Evolutionary conservation across 805 yeast species (phyloP), one percentile per base, ranked within the genome.

Genomic region (Yarrowia hollandica): DNA sequence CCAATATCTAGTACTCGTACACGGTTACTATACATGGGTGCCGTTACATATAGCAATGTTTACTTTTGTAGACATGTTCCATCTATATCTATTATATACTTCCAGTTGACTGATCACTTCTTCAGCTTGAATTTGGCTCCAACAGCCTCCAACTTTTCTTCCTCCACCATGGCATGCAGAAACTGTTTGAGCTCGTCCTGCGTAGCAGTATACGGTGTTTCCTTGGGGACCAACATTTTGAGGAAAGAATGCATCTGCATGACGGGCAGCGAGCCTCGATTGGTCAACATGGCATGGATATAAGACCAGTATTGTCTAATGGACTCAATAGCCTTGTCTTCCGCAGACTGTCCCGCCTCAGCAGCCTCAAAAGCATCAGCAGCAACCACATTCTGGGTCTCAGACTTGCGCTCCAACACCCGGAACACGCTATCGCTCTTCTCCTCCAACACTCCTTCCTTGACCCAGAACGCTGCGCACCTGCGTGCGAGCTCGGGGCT

Each of bases 401-500:
- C 68, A 12, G 68, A 72, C 56, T 63, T 63, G 6, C 61, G 63
- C 61, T 80, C 85, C 30, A 76, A 70, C 3, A 77, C 76, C 9
- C 66, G 70, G 66, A 72, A 82, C 16, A 64, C 52, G n/a, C 72
- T 73, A 7, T 71, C 72, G 1, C 73, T 68, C 42, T 77, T 78
- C 2, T 39, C 41, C 28, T 69, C 61, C 5, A 91, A 64, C 0
- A 90, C 81, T 0, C 80, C 82, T 46, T 78, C 70, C 18, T 77
- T 74, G 2, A 80, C 78, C 97, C 97, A 91, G 66, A 78, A 88
- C 4, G 71, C 62, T 5, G 84, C 64, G 0, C 78, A 73, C 1
- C 69, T 69, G 2, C 64, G 65, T 0, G 79, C 82, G 14, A 71
- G 50, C 14, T 74, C 73, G 3, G 72, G 68, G 1, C 75, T 70